Conservation (phyloP, 108 stramenopile genomes). For the Epipyxis sp. region DNA sequence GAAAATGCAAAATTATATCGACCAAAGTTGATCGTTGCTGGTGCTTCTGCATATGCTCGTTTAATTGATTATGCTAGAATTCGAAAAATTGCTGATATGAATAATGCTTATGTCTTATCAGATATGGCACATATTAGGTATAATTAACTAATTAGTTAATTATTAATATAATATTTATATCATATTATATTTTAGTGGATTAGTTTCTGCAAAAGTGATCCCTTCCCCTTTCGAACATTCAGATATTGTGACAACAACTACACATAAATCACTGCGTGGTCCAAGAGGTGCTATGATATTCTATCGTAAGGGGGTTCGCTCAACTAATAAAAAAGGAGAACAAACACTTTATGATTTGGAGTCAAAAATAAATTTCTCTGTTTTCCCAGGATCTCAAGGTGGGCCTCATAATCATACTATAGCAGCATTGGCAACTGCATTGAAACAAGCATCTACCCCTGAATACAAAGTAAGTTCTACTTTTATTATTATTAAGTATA, state of each 20-base stretch:
- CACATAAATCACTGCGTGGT: conserved; percentile 98
- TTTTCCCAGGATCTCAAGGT: conserved; percentile 97
- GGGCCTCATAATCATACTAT: conserved; percentile 99
- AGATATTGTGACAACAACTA: conserved; percentile 99
- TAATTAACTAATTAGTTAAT: no score
- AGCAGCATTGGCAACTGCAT: conserved; percentile 88
- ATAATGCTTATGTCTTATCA: conserved; percentile 87
- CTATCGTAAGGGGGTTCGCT: conserved; percentile 72
- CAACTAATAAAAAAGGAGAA: conserved; percentile 84
- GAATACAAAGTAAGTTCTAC: no score
- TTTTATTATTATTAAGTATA: no score
- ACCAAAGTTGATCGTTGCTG: conserved; percentile 97
- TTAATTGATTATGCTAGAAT: conserved; percentile 98
- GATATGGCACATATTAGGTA: conserved; percentile 99
- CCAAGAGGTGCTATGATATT: conserved; percentile 99
- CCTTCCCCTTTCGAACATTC: conserved; percentile 92
- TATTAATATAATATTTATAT: no score
- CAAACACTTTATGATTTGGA: conserved; percentile 93
- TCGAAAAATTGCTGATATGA: conserved; percentile 81
- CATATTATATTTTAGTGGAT: no score
- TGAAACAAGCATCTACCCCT: conserved; percentile 83
- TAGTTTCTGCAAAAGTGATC: conserved; percentile 88
- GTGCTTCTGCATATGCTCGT: conserved; percentile 96
- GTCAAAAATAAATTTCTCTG: conserved; percentile 94
- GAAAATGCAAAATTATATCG: conserved; percentile 91